These are phyloP conservation scores for Biscogniauxia sp. DNA, from an alignment of 2,329 filamentous ascomycete genomes.

Conservation along the genomic window DNA sequence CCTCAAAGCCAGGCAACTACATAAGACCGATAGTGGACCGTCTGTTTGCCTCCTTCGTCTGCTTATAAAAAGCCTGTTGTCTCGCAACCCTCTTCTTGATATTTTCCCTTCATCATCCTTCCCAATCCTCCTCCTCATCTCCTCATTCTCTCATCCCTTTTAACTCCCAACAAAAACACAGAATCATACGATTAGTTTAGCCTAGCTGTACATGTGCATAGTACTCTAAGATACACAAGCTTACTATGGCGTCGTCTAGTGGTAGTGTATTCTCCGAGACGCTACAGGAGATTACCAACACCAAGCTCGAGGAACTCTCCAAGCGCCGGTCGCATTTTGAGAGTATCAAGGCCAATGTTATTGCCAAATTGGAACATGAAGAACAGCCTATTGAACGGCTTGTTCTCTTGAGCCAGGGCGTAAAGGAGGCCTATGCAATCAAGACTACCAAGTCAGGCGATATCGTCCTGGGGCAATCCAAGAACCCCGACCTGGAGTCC, in stretches of 20 bases:
- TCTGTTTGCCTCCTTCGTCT: too few species aligned
- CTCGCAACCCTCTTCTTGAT: too few species aligned
- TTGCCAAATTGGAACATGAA: slow-evolving; percentile 29
- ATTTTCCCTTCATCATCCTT: too few species aligned
- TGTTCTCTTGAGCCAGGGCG: slow-evolving; percentile 31
- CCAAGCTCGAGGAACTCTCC: slow-evolving; percentile 43
- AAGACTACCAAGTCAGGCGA: slow-evolving; percentile 27
- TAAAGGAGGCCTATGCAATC: slow-evolving; percentile 37
- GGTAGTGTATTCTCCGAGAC: slow-evolving; percentile 42
- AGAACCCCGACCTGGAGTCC: slow-evolving; percentile 28
- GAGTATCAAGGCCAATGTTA: slow-evolving; percentile 30
- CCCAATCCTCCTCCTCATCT: too few species aligned
- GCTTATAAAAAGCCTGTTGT: too few species aligned
- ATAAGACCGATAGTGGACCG: too few species aligned
- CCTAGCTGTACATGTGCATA: background rate
- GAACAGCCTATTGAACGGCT: slow-evolving; percentile 32
- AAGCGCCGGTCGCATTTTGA: slow-evolving; percentile 40
- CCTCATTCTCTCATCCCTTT: too few species aligned
- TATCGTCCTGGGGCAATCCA: slow-evolving; percentile 25
- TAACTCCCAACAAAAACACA: background rate
- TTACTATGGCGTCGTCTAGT: slow-evolving; percentile 19
- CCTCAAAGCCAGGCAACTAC: too few species aligned
- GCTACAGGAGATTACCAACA: slow-evolving; percentile 42
- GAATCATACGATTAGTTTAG: background rate
- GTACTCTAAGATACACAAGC: background rate